These are phyloP conservation scores for Chaetomium strumarium DNA, from an alignment of 2,329 filamentous ascomycete species.

Conservation along the genomic window DNA sequence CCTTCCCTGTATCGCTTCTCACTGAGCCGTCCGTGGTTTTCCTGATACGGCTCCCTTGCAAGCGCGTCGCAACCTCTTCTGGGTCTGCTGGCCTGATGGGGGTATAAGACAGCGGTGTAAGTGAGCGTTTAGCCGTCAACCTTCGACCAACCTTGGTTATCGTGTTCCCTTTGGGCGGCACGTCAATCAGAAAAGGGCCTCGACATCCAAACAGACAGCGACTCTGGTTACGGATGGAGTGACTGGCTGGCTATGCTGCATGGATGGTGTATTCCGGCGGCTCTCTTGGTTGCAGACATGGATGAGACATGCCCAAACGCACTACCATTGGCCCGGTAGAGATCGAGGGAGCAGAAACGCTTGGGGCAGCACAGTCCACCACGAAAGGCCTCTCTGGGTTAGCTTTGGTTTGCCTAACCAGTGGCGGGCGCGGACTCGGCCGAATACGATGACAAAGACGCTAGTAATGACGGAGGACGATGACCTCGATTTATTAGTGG, in stretches of 20 bases:
- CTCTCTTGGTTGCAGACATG: constrained; percentile 12
- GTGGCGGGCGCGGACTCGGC: background rate
- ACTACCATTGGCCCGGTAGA: constrained; percentile 12
- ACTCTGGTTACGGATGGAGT: constrained; percentile 15
- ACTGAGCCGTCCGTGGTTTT: constrained; percentile 18
- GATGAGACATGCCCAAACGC: constrained; percentile 7
- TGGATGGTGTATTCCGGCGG: constrained; percentile 15
- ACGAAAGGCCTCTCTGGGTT: background rate
- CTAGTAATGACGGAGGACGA: background rate
- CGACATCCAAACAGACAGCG: constrained; percentile 17
- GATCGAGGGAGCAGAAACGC: constrained; percentile 11
- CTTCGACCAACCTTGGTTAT: constrained; percentile 21
- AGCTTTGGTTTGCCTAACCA: background rate
- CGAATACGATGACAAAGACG: background rate
- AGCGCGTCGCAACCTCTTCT: constrained; percentile 16
- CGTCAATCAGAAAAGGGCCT: constrained; percentile 17
- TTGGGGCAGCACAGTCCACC: constrained; percentile 5
- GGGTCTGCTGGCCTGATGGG: constrained; percentile 16
- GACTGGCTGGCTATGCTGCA: constrained; percentile 14
- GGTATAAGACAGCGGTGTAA: constrained; percentile 21
- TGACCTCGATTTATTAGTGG: background rate
- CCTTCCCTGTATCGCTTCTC: constrained; percentile 15
- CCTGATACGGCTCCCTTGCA: constrained; percentile 22
- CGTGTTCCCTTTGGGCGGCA: constrained; percentile 15
- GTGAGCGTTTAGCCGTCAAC: constrained; percentile 21